Evolutionary conservation across 345 rosid species (phyloP).

Genomic region (Brassica rapa): DNA sequence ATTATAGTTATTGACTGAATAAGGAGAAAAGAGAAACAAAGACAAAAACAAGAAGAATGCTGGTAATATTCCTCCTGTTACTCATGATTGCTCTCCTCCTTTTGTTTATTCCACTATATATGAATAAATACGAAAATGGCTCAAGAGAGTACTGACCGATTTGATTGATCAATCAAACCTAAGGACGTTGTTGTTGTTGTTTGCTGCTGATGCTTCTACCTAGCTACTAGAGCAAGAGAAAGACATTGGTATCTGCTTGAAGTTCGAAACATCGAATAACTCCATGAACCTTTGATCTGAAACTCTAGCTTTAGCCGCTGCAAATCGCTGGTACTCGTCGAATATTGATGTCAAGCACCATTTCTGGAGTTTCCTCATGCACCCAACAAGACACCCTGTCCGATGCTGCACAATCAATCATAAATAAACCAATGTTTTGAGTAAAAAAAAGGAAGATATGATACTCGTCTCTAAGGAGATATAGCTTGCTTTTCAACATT

Average conservation of each 20-base stretch:
- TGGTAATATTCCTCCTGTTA: conserved; percentile 7
- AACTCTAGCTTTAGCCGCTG: conserved; percentile 93
- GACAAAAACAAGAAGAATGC: conserved; percentile 19
- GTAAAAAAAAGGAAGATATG: neutral
- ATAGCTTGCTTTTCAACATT: neutral
- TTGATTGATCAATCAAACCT: conserved; percentile 21
- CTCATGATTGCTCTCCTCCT: conserved; percentile 20
- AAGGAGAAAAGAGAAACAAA: conserved; percentile 30
- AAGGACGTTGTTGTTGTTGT: neutral
- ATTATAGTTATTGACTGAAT: neutral
- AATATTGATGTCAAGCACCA: conserved; percentile 88
- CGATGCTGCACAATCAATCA: conserved; percentile 67
- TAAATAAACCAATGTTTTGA: neutral
- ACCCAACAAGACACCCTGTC: conserved; percentile 91
- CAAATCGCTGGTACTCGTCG: conserved; percentile 87
- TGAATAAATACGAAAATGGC: neutral
- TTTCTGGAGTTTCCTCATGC: conserved; percentile 85
- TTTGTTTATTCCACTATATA: conserved; percentile 16
- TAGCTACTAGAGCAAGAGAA: conserved; percentile 69
- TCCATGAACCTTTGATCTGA: conserved; percentile 95
- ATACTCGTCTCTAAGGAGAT: neutral
- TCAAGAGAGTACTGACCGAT: conserved; percentile 1
- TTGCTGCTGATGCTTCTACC: conserved; percentile 12
- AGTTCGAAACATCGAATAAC: conserved; percentile 71
- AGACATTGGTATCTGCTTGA: conserved; percentile 67